Conservation (phyloP, 2,329 filamentous ascomycete species). For the Rosellinia necatrix region DNA sequence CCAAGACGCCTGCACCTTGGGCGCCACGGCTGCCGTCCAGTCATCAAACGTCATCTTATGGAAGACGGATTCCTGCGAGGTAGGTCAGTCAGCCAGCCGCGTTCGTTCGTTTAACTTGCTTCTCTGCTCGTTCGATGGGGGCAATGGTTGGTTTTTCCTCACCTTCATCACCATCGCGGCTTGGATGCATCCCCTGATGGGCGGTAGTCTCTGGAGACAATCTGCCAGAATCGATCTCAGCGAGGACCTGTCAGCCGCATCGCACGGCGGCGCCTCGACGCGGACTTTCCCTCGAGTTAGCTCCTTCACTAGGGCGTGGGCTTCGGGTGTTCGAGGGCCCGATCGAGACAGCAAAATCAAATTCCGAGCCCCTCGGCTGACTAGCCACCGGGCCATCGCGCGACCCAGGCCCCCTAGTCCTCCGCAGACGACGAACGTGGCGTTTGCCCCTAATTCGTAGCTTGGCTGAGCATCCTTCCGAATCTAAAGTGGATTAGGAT, state of each 20-base stretch:
- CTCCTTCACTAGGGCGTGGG: slow-evolving; percentile 1
- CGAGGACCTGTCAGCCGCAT: neutral
- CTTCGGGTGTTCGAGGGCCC: slow-evolving; percentile 27
- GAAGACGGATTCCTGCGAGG: slow-evolving; percentile 39
- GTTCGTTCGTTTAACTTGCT: neutral
- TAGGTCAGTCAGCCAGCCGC: no score
- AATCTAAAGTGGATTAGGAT: no score
- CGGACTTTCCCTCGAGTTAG: neutral
- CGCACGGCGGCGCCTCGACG: slow-evolving; percentile 8
- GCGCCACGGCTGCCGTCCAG: slow-evolving; percentile 43
- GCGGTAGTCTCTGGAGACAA: slow-evolving; percentile 27
- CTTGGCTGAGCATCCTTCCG: no score
- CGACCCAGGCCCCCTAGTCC: slow-evolving; percentile 47
- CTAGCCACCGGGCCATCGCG: slow-evolving; percentile 43
- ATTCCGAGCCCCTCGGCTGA: slow-evolving; percentile 41
- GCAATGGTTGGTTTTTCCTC: neutral
- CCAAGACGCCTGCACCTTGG: slow-evolving; percentile 47
- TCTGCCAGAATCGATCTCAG: neutral
- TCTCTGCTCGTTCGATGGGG: no score
- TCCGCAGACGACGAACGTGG: slow-evolving; percentile 44
- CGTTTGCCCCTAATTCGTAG: slow-evolving; percentile 15
- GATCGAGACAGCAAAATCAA: slow-evolving; percentile 43
- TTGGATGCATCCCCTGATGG: slow-evolving; percentile 42
- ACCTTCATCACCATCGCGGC: slow-evolving; percentile 30
- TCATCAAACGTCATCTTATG: slow-evolving; percentile 47